Evolutionary conservation across 768 basidiomycete genomes (phyloP).

Genomic region (Hysterangium stoloniferum): DNA sequence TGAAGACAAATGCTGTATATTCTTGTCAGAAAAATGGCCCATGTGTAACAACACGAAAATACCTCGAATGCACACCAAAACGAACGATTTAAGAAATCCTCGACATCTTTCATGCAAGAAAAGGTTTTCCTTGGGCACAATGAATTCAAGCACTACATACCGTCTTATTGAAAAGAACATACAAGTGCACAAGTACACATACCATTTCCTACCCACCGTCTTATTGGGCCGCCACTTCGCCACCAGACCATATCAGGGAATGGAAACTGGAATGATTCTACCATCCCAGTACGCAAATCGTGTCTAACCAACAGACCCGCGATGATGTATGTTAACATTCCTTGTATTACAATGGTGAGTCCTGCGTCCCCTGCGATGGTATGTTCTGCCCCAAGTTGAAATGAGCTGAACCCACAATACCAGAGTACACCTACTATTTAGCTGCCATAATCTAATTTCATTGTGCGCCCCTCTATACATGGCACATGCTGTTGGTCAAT

Average conservation of each 20-base stretch:
- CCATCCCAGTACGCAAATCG: background rate
- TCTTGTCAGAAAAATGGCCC: background rate
- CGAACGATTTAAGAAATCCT: background rate
- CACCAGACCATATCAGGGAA: constrained; percentile 4
- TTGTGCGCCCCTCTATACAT: constrained; percentile 2
- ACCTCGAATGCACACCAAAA: constrained; percentile 1
- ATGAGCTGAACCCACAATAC: background rate
- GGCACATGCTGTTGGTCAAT: background rate
- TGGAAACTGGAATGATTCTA: background rate
- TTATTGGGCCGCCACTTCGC: background rate
- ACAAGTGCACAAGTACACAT: background rate
- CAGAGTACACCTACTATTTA: background rate
- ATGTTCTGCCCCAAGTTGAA: background rate
- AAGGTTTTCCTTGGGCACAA: background rate
- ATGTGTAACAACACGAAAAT: background rate
- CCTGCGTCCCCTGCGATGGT: constrained; percentile 9
- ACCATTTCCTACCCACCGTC: background rate
- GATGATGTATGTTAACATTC: constrained; percentile 1
- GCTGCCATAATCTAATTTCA: constrained; percentile 7
- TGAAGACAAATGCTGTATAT: constrained; percentile 3
- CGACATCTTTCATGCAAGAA: background rate
- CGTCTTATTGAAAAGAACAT: background rate
- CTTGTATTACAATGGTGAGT: constrained; percentile 6
- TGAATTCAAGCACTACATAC: constrained; percentile 1
- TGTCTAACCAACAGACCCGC: background rate